Conservation (phyloP, 1,284 basidiomycete species). For the Thecaphora thlaspeos region DNA sequence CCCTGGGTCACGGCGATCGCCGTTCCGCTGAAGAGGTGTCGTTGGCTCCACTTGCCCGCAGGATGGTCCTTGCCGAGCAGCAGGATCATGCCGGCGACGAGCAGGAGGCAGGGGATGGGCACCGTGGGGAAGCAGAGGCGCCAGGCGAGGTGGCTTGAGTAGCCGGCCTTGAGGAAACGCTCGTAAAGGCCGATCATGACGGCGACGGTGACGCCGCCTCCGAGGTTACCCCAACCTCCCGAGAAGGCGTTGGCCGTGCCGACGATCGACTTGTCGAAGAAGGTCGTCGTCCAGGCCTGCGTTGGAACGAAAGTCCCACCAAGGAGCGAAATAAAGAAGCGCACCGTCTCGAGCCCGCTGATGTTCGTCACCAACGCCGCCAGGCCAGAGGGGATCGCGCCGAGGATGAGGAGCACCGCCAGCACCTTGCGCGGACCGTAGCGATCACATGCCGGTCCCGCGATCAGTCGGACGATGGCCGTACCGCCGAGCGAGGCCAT, state of each 20-base stretch:
- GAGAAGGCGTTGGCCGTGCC: slow-evolving; percentile 60
- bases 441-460: slow-evolving; percentile 66
- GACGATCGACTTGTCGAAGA: slow-evolving; percentile 67
- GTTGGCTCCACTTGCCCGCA: slow-evolving; percentile 65
- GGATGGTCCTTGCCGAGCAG: slow-evolving; percentile 67
- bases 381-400: slow-evolving; percentile 68
- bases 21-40: slow-evolving; percentile 62
- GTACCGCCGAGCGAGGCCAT: slow-evolving; percentile 65
- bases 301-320: slow-evolving; percentile 67
- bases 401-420: slow-evolving; percentile 65
- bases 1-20: slow-evolving; percentile 56
- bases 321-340: slow-evolving; percentile 64
- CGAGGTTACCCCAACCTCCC: slow-evolving; percentile 61
- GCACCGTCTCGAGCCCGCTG: slow-evolving; percentile 62
- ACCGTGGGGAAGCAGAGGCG: slow-evolving; percentile 65
- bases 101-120: slow-evolving; percentile 65
- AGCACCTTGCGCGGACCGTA: slow-evolving; percentile 65
- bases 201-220: slow-evolving; percentile 61
- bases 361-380: slow-evolving; percentile 64
- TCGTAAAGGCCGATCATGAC: slow-evolving; percentile 68
- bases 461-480: slow-evolving; percentile 62
- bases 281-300: slow-evolving; percentile 65
- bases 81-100: slow-evolving; percentile 61
- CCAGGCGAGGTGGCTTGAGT: slow-evolving; percentile 64
- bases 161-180: slow-evolving; percentile 59